phyloP scores from a whole-genome alignment of 2,329 filamentous ascomycete genomes.

The Nemania sp. region DNA sequence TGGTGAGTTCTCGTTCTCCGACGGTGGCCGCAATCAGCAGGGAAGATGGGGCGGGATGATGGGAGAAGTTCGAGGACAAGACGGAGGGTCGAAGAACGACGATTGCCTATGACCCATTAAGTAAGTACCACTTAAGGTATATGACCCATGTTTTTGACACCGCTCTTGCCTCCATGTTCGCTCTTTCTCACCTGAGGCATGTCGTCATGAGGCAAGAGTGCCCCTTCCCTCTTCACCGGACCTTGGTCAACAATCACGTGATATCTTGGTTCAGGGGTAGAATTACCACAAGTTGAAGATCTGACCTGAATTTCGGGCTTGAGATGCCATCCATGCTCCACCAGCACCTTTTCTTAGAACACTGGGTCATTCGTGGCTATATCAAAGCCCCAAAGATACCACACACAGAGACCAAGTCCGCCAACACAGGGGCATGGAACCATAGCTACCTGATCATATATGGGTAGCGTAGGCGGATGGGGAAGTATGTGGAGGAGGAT shows the following conservation, averaged over 20 bases:
- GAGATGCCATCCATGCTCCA: too few relatives aligned
- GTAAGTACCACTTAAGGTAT: too few relatives aligned
- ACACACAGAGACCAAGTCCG: background rate
- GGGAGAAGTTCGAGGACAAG: background rate
- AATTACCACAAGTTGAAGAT: background rate
- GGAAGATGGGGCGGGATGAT: background rate
- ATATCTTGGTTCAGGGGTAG: background rate
- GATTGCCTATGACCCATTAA: background rate
- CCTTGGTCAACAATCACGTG: conserved; percentile 16
- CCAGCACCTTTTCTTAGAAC: too few relatives aligned
- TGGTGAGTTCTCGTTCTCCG: background rate
- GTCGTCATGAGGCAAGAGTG: background rate
- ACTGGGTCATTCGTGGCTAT: too few relatives aligned
- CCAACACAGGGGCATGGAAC: background rate
- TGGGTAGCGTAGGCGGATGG: background rate
- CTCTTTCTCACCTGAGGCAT: conserved; percentile 7
- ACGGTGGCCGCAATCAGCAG: background rate
- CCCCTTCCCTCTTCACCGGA: conserved; percentile 3
- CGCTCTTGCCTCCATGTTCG: background rate
- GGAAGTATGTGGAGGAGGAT: background rate
- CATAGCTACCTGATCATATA: background rate
- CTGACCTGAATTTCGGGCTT: too few relatives aligned
- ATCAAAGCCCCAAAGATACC: background rate
- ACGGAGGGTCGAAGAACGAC: background rate
- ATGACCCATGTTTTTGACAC: background rate